Base-by-base conservation (phyloP, 495 filamentous ascomycete genomes). In the Polyplosphaeria fusca region DNA sequence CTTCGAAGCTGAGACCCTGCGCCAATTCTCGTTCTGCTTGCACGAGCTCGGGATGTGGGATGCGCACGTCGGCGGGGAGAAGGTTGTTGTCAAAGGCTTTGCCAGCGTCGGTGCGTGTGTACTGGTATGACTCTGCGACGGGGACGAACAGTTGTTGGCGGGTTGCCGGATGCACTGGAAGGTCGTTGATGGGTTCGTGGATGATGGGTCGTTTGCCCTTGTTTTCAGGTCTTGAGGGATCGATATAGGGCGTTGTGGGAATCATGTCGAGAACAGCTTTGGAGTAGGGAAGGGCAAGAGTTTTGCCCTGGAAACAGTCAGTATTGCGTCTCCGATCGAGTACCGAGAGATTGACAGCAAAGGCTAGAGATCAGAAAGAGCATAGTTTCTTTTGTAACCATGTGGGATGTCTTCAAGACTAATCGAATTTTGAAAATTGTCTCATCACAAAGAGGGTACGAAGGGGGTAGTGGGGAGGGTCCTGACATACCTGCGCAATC, bases 351-450 rank as follows among this genome's bases (percentile, higher is more conserved):
- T n/a, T 4, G 13, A 16, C 32, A 43, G n/a, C 19, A 2, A 23
- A 16, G 24, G 28, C 9, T 41, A 39, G 43, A 2, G 12, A 43
- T 58, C 55, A 59, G 77, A 78, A 76, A 74, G 71, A 75, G 63
- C 63, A 69, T 65, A 62, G 75, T 69, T 71, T 70, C 69, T 67
- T 68, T 60, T 61, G 67, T 78, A 79, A 80, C 77, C 77, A 80
- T 70, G 66, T 76, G 59, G 74, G 63, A 25, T 82, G 89, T 96
- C 92, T 96, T 96, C 78, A 92, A 96, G 92, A 96, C 92, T 95
- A 95, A 98, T 96, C 92, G 91, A 86, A 77, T 76, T 79, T 77
- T 67, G 50, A 81, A 47, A 52, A 79, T 81, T 79, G n/a, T 81
- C 77, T 88, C 86, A 84, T 86, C 86, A 86, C 84, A 71, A 50